These are phyloP conservation scores for Malus sieversii DNA, from an alignment of 306 rosid species.

Conservation along the genomic window DNA sequence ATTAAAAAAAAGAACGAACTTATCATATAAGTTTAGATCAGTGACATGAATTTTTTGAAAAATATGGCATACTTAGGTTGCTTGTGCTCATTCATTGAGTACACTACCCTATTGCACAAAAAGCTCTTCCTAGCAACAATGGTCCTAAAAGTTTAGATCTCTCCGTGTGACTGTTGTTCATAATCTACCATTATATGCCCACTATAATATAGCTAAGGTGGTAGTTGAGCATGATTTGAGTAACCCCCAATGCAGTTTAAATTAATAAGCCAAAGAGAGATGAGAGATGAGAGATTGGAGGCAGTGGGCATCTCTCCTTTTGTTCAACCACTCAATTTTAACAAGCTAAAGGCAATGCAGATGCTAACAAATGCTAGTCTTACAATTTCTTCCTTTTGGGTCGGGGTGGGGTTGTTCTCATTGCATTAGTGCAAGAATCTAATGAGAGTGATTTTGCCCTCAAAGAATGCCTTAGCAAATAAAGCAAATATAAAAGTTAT, in stretches of 20 bases:
- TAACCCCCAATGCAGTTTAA: neutral
- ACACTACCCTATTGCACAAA: neutral
- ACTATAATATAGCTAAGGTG: neutral
- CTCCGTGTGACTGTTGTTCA: neutral
- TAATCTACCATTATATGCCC: neutral
- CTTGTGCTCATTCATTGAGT: neutral
- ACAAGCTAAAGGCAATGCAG: constrained; percentile 25
- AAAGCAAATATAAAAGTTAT: neutral
- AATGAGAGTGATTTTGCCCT: constrained; percentile 15
- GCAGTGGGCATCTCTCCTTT: constrained; percentile 50
- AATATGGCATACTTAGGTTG: neutral
- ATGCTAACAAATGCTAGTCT: constrained; percentile 14
- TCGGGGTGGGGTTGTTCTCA: neutral
- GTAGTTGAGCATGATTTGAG: neutral
- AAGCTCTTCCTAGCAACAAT: neutral
- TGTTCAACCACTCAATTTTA: constrained; percentile 34
- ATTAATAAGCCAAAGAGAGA: neutral
- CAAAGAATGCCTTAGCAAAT: neutral
- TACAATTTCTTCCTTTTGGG: constrained; percentile 5
- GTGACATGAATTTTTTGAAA: neutral
- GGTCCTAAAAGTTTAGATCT: neutral
- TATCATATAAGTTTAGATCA: neutral
- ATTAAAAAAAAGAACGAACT: too few relatives aligned
- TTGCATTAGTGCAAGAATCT: constrained; percentile 14
- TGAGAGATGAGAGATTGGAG: constrained; percentile 21